Evolutionary conservation across 225 moss, liverwort and hornwort species (phyloP), one percentile per base, ranked within the genome.

Genomic region (Sphagnum contortum): DNA sequence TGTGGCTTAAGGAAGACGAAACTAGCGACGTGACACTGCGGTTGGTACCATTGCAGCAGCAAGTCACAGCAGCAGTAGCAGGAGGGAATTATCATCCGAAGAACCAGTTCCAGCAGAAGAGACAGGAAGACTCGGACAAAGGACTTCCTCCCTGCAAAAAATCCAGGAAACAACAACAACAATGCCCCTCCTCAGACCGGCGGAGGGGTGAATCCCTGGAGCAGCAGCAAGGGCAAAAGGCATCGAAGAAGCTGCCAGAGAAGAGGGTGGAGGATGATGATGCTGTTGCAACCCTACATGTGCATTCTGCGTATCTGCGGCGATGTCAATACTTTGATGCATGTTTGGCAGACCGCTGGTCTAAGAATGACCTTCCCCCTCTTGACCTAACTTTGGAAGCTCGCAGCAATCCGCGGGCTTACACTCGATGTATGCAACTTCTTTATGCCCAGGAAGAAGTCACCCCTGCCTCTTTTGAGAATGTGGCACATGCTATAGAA

Each of bases 1-100:
- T 80, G 56, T 80, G 80, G 80, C 73, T 80, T 59, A 76, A 76
- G 70, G 76, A 80, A 67, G 80, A 80, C 70, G 80, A 76, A 70
- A 67, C 48, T 47, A 80, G 80, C 48, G 73, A 80, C 57, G 67
- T 80, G 63, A 73, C 76, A 64, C 66, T 80, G 70, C 80, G 70
- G 48, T 76, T 80, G 70, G 76, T 76, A 56, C 80, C 76, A 14
- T 67, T 80, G 64, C 80, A 76, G 29, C 29, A 29, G 29, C 11
- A 8, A 48, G 9, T 8, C 47, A 0, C 45, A 61, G 9, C 4
- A 29, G 29, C 29, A 29, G 29, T 29, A 29, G 29, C 29, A 29
- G 1, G 29, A 29, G 29, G 29, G 29, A 29, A 29, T 29, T 1
- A 29, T 29, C 29, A 29, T 29, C 29, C 29, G 29, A 29, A 29